A percentile compares a stretch with the other conserved stretches of the same genome.
These are phyloP conservation scores for Aspergillus ruber DNA, from an alignment of 2,329 filamentous ascomycete genomes.

Conservation along the genomic window DNA sequence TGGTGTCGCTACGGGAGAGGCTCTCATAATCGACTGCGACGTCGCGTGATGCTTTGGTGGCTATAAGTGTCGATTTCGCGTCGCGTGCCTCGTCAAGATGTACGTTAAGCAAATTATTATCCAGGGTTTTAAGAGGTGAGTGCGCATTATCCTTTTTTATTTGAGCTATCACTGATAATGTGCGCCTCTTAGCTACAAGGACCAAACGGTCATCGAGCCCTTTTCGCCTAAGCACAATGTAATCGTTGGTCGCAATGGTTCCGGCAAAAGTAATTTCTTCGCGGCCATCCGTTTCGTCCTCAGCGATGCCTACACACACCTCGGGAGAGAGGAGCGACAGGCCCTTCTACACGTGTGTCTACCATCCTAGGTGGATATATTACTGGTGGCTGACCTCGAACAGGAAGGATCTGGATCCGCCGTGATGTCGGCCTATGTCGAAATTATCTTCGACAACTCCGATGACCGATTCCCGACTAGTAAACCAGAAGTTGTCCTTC, in stretches of 20 bases:
- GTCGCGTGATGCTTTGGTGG: slow-evolving; percentile 25
- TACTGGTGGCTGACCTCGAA: slow-evolving; percentile 20
- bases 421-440: slow-evolving; percentile 98
- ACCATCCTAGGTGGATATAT: neutral
- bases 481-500: slow-evolving; percentile 81
- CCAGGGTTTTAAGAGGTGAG: slow-evolving; percentile 96
- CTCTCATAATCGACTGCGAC: slow-evolving; percentile 2
- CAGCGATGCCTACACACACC: slow-evolving; percentile 92
- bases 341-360: slow-evolving; percentile 70
- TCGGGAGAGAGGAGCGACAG: slow-evolving; percentile 92
- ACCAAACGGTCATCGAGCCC: slow-evolving; percentile 96
- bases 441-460: slow-evolving; percentile 97
- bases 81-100: slow-evolving; percentile 52
- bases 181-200: slow-evolving; percentile 71
- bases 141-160: slow-evolving; percentile 3
- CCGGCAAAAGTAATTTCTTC: slow-evolving; percentile 99
- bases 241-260: slow-evolving; percentile 97
- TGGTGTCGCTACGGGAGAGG: neutral
- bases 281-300: slow-evolving; percentile 97
- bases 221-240: slow-evolving; percentile 98
- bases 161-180: neutral
- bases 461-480: slow-evolving; percentile 93
- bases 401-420: slow-evolving; percentile 91
- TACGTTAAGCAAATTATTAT: slow-evolving; percentile 99
- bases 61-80: slow-evolving; percentile 19